Evolutionary conservation across 23 red algal species (phyloP), one percentile per base, ranked within the genome.

Genomic region (Gracilaria gracilis): DNA sequence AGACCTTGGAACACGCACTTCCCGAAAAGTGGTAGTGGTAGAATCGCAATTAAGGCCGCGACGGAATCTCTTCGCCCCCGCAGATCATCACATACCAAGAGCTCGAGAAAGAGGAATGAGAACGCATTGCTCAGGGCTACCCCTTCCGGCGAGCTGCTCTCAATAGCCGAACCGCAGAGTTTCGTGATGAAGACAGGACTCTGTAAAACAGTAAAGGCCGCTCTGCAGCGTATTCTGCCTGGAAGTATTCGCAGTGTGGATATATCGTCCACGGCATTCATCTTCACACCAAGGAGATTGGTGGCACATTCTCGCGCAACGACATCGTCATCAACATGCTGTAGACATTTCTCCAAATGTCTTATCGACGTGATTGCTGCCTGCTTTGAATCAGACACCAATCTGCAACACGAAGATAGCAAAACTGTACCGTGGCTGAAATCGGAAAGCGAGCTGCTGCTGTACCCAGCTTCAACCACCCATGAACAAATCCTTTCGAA

Each of bases 21-120:
- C 23, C 31, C 33, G 36, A 87, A 75, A 13, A 67, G 33, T 25
- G 19, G 84, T 17, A 87, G 31, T 17, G 84, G 84, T 0, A 87
- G 84, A 46, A 87, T 75, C 3, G 64, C 64, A 36, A 77, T 44
- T 20, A 87, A 12, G 15, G 84, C 84, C 27, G 84, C 67, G 6
- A 87, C 54, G 3, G 84, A 64, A 33, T 87, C 66, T 36, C 48
- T 61, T 48, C 79, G 79, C 0, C 69, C 64, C 2, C 31, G 17
- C 42, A 14, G 24, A n/a, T 87, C 84, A 55, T 57, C 67, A 35
- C 64, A 73, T 27, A 74, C 64, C 32, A 76, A 75, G 44, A 87
- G 42, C 61, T 51, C 67, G 34, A 58, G 27, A 35, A 74, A 77
- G 37, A 75, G 47, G n/a, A 38, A 53, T 19, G 42, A 40, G 36